Base-by-base conservation (phyloP, 192 early-diverging fungal species). In the Dimargaris xerosporica region DNA sequence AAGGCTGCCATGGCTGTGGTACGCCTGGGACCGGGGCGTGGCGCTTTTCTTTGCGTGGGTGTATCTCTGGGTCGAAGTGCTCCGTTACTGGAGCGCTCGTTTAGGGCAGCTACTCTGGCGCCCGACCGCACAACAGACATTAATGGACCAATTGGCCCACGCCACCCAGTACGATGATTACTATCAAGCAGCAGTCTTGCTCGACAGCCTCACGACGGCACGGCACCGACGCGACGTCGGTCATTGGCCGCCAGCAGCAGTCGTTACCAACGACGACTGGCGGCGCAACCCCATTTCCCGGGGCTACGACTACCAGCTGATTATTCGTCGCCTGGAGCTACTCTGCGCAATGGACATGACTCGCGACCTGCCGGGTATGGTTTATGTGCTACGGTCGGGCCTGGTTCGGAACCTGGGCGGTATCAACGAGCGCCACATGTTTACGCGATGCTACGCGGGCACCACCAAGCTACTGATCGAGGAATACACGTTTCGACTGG, bases 401-500 rank as follows among this genome's bases (percentile, higher is more conserved):
- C 63, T 91, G 2, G 66, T 91, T 19, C 66, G 89, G 29, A 91
- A 89, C 64, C 68, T 88, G 45, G 87, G 86, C 25, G 87, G 85
- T 26, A 75, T 91, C 31, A 74, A 73, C 54, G 85, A 89, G 61
- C 70, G 71, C 28, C 71, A 76, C 31, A 62, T 89, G 29, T 89
- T 81, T 60, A 62, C 69, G 23, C 69, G 73, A 43, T 81, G 78
- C 3, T 80, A 78, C 45, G 45, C 78, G 26, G 87, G 44, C 55
- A 78, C 80, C 2, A 89, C 89, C 13, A 91, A 91, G 62, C 62
- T 73, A 30, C 66, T 86, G 46, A 88, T 91, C 65, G 80, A 89
- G 67, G 82, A 85, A 28, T 91, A 91, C 62, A 83, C 86, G 66
- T 69, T 79, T 23, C 82, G 88, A 63, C 80, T 88, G 0, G 77